Conservation (phyloP, 1,284 basidiomycete species). For the Sphagnurus paluster region DNA sequence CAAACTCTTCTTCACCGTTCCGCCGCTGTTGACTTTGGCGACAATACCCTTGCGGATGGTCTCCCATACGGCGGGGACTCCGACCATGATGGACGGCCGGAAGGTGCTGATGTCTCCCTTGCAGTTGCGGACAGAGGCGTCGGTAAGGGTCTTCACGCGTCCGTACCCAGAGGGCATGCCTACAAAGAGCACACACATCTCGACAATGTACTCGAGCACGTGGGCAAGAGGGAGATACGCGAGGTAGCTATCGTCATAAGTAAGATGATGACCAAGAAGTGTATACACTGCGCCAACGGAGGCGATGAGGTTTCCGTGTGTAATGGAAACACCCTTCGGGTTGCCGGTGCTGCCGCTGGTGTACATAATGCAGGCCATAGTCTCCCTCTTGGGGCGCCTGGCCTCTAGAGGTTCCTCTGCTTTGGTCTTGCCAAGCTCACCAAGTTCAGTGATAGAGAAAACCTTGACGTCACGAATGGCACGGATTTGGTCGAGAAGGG, state of each 20-base stretch:
- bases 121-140: slow-evolving; percentile 85
- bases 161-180: slow-evolving; percentile 87
- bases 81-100: slow-evolving; percentile 83
- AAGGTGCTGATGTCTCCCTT: slow-evolving; percentile 85
- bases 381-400: slow-evolving; percentile 62
- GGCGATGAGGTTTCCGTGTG: slow-evolving; percentile 84
- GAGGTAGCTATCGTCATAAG: slow-evolving; percentile 68
- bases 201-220: slow-evolving; percentile 85
- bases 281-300: slow-evolving; percentile 76
- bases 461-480: slow-evolving; percentile 52
- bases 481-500: slow-evolving; percentile 57
- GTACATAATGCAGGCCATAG: slow-evolving; percentile 95
- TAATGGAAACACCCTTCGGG: slow-evolving; percentile 87
- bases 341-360: slow-evolving; percentile 89
- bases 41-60: slow-evolving; percentile 91
- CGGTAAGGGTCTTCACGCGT: slow-evolving; percentile 91
- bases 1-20: slow-evolving; percentile 65
- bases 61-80: slow-evolving; percentile 91
- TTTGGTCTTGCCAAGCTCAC: slow-evolving; percentile 41
- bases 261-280: slow-evolving; percentile 75
- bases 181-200: slow-evolving; percentile 58
- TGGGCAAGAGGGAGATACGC: slow-evolving; percentile 94
- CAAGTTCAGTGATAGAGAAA: slow-evolving; percentile 70
- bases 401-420: slow-evolving; percentile 35
- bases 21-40: slow-evolving; percentile 67